These are phyloP conservation scores for Diaporthe sp. DNA, from an alignment of 2,329 filamentous ascomycete species.

Conservation along the genomic window DNA sequence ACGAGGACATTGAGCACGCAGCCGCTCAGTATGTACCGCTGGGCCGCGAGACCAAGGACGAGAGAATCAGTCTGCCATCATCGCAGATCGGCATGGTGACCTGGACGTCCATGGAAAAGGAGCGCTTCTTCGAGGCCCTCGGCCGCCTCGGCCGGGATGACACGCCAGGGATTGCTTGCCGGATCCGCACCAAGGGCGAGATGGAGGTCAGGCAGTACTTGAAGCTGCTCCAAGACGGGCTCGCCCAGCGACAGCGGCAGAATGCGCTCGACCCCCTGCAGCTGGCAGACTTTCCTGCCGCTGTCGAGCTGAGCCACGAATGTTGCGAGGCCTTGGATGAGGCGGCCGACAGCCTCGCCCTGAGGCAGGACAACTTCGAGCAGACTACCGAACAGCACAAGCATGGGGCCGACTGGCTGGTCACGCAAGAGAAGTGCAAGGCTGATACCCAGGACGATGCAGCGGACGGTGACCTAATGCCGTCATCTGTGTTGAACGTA, in stretches of 20 bases:
- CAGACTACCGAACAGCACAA: conserved; percentile 69
- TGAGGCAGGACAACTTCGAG: conserved; percentile 75
- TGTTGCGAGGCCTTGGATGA: conserved; percentile 77
- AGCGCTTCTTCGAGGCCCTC: conserved; percentile 76
- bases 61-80: conserved; percentile 51
- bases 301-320: conserved; percentile 77
- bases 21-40: conserved; percentile 53
- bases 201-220: conserved; percentile 82
- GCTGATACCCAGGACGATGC: conserved; percentile 41
- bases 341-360: conserved; percentile 75
- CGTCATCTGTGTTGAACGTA: conserved; percentile 66
- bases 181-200: conserved; percentile 79
- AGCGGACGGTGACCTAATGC: conserved; percentile 34
- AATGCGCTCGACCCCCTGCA: conserved; percentile 55
- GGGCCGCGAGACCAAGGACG: conserved; percentile 35
- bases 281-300: conserved; percentile 74
- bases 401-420: conserved; percentile 77
- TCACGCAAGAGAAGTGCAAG: conserved; percentile 59
- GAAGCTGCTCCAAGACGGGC: conserved; percentile 68
- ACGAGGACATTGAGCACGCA: conserved; percentile 71
- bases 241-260: conserved; percentile 56
- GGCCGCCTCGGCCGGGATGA: conserved; percentile 75
- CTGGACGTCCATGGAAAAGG: conserved; percentile 83
- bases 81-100: conserved; percentile 77
- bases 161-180: conserved; percentile 71